These are phyloP conservation scores for Lactarius quietus DNA, from an alignment of 768 basidiomycete species.

Conservation along the genomic window DNA sequence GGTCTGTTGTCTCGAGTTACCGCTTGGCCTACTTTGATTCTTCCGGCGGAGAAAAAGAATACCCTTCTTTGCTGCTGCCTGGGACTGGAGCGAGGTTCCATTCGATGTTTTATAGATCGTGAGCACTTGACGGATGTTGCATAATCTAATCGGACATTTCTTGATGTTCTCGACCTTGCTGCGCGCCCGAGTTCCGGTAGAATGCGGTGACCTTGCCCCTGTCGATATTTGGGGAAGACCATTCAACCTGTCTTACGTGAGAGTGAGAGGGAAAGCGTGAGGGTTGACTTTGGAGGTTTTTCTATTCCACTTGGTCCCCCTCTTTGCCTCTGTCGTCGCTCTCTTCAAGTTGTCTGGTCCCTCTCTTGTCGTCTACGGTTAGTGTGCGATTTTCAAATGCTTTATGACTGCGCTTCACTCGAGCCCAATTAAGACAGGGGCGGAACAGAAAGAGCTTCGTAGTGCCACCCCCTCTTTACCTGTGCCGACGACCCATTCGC, in stretches of 20 bases:
- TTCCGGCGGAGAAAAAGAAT: background rate
- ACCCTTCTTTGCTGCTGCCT: background rate
- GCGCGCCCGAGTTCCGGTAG: background rate
- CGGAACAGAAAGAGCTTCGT: background rate
- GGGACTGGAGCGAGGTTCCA: background rate
- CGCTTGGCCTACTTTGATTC: background rate
- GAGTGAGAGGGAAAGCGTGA: background rate
- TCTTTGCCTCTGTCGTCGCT: too few relatives aligned
- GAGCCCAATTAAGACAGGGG: background rate
- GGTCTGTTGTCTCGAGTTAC: too few relatives aligned
- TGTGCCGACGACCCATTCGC: background rate
- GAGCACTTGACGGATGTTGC: background rate
- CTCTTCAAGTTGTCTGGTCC: background rate
- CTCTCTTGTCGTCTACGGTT: background rate
- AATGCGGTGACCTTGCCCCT: background rate
- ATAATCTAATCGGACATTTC: background rate
- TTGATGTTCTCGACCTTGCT: background rate
- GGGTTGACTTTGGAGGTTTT: background rate
- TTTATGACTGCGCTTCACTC: background rate
- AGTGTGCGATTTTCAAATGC: background rate
- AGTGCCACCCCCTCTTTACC: background rate
- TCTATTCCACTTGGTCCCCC: background rate
- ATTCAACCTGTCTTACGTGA: background rate
- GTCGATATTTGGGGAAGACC: background rate
- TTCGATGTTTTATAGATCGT: background rate